phyloP scores from a whole-genome alignment of 2,329 filamentous ascomycete genomes.

The Epichloe glyceriae region DNA sequence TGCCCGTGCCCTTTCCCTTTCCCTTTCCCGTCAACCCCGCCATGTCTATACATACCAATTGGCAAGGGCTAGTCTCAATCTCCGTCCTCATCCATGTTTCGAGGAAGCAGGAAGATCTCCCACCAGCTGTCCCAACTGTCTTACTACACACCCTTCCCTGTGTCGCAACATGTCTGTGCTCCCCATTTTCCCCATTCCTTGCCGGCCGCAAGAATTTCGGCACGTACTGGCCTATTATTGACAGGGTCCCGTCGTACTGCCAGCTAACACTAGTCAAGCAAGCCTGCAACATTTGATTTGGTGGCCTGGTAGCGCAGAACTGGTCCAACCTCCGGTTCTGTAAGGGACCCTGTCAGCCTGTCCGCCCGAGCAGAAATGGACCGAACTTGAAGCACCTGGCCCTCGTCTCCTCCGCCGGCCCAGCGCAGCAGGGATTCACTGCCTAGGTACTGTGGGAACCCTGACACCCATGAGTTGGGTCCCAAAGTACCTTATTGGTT shows the following conservation, averaged over 20 bases:
- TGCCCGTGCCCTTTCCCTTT: background rate
- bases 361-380: background rate
- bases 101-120: background rate
- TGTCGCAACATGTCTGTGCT: background rate
- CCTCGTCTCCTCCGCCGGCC: background rate
- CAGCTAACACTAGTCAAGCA: background rate
- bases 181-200: constrained; percentile 1
- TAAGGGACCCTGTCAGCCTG: background rate
- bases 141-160: constrained; percentile 1
- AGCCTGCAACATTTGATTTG: constrained; percentile 2
- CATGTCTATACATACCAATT: background rate
- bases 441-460: constrained; percentile 3
- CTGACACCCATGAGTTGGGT: constrained; percentile 1
- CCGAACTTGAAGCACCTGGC: background rate
- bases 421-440: constrained; percentile 3
- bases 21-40: background rate
- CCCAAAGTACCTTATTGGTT: constrained; percentile 3
- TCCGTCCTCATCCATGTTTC: background rate
- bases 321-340: background rate
- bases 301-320: background rate
- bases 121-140: background rate
- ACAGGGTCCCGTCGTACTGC: constrained; percentile 3
- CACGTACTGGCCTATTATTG: background rate
- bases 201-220: background rate
- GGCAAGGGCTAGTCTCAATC: background rate